Evolutionary conservation across 257 asterid genomes (phyloP).

Genomic region (Mitragyna speciosa): DNA sequence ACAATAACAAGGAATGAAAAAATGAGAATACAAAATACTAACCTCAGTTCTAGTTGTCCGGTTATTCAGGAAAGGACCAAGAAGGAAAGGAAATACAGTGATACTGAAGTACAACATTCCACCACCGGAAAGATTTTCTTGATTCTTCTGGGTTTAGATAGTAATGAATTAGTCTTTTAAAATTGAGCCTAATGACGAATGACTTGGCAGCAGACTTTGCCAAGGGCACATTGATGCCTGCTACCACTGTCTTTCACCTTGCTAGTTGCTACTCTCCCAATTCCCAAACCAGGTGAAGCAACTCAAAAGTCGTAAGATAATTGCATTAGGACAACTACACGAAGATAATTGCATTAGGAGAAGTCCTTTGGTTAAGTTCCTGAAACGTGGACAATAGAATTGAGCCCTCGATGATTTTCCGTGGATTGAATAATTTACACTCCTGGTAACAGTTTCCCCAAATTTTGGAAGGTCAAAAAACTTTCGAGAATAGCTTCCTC

Average conservation of each 20-base stretch:
- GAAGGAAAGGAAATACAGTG: constrained; percentile 95
- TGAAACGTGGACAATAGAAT: constrained; percentile 49
- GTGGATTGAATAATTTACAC: constrained; percentile 27
- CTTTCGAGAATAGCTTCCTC: constrained; percentile 3
- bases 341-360: neutral
- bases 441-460: neutral
- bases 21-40: constrained; percentile 14
- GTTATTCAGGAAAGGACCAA: constrained; percentile 94
- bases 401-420: constrained; percentile 24
- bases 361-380: constrained; percentile 6
- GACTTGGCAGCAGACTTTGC: constrained; percentile 43
- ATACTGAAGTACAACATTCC: constrained; percentile 83
- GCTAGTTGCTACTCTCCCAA: neutral
- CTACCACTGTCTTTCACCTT: constrained; percentile 17
- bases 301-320: neutral
- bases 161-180: constrained; percentile 40
- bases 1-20: neutral
- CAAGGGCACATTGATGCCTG: constrained; percentile 43
- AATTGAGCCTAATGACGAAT: constrained; percentile 36
- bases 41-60: constrained; percentile 83
- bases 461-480: neutral
- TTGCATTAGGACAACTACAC: neutral
- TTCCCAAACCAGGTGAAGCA: neutral
- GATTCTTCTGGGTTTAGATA: constrained; percentile 46
- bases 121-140: constrained; percentile 40